Percentiles rank a stretch among this genome's conserved stretches.
Conservation (phyloP, 1,284 basidiomycete species). For the Microbotryum saponariae region DNA sequence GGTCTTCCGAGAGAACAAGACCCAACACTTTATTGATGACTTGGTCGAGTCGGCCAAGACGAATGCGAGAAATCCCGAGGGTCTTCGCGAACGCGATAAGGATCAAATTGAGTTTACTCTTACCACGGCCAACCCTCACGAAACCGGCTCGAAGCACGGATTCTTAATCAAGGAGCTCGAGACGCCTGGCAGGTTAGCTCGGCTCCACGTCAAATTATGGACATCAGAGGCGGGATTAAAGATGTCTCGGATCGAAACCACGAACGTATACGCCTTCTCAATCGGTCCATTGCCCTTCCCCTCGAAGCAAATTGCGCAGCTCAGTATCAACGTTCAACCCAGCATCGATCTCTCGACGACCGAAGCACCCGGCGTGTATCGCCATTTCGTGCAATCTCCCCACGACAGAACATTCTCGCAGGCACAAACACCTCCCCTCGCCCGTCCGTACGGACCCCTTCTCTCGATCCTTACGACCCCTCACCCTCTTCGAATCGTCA, state of each 20-base stretch:
- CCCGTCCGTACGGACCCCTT: constrained; percentile 52
- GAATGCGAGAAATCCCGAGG: background rate
- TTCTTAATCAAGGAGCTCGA: constrained; percentile 53
- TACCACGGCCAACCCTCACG: constrained; percentile 57
- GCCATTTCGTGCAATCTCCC: background rate
- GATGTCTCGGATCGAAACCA: background rate
- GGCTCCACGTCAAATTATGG: constrained; percentile 24
- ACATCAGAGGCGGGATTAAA: background rate
- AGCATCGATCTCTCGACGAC: background rate
- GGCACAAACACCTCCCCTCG: constrained; percentile 2
- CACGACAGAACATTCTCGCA: background rate
- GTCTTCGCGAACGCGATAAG: constrained; percentile 14
- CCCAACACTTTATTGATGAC: constrained; percentile 52
- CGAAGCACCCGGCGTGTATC: background rate
- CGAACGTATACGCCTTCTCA: constrained; percentile 1
- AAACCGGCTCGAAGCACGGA: constrained; percentile 59
- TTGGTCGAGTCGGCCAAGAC: constrained; percentile 33
- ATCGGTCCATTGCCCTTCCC: background rate
- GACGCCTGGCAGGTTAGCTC: constrained; percentile 49
- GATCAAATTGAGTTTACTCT: constrained; percentile 50
- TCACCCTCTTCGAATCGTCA: constrained; percentile 52
- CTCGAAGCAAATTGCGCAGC: background rate
- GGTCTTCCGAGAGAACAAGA: constrained; percentile 51
- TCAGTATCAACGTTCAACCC: background rate
- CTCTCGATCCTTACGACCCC: constrained; percentile 54